phyloP scores from a whole-genome alignment of 176 grass and related monocot species.

The Triticum dicoccoides region DNA sequence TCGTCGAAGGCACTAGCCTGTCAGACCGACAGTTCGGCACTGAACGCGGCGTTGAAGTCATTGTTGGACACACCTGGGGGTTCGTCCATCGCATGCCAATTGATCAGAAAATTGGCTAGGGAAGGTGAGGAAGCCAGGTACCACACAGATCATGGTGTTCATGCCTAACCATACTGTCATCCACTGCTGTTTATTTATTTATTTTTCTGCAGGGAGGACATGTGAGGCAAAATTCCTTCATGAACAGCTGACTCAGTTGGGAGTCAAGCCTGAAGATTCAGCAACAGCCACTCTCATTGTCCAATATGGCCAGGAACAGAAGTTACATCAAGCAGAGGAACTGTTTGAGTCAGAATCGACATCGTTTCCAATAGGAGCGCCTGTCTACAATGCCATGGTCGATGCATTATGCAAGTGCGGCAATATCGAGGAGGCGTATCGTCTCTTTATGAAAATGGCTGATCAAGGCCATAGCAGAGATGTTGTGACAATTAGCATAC shows the following conservation, averaged over 20 bases:
- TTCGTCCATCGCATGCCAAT: slow-evolving; percentile 46
- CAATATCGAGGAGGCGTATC: slow-evolving; percentile 51
- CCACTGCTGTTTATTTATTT: slow-evolving; percentile 28
- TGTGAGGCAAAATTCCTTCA: slow-evolving; percentile 53
- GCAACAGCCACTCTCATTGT: slow-evolving; percentile 67
- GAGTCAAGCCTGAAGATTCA: slow-evolving; percentile 58
- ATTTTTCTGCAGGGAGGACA: slow-evolving; percentile 61
- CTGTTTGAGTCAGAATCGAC: slow-evolving; percentile 42
- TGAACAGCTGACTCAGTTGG: slow-evolving; percentile 51
- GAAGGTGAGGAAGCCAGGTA: slow-evolving; percentile 56
- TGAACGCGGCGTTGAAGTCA: slow-evolving; percentile 31
- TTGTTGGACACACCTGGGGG: slow-evolving; percentile 53
- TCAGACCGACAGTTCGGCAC: slow-evolving; percentile 23
- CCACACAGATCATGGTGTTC: slow-evolving; percentile 5
- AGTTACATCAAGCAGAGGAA: slow-evolving; percentile 54
- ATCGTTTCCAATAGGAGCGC: slow-evolving; percentile 29
- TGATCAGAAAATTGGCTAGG: slow-evolving; percentile 71
- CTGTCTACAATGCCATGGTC: slow-evolving; percentile 70
- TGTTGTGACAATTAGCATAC: slow-evolving; percentile 82
- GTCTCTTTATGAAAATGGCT: slow-evolving; percentile 54
- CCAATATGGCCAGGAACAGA: slow-evolving; percentile 64
- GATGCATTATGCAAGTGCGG: slow-evolving; percentile 69
- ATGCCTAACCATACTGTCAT: neutral
- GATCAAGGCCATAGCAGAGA: slow-evolving; percentile 39
- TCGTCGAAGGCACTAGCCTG: slow-evolving; percentile 27